phyloP scores from a whole-genome alignment of 2,329 filamentous ascomycete species.

The Pseudopyrenochaeta lycopersici region DNA sequence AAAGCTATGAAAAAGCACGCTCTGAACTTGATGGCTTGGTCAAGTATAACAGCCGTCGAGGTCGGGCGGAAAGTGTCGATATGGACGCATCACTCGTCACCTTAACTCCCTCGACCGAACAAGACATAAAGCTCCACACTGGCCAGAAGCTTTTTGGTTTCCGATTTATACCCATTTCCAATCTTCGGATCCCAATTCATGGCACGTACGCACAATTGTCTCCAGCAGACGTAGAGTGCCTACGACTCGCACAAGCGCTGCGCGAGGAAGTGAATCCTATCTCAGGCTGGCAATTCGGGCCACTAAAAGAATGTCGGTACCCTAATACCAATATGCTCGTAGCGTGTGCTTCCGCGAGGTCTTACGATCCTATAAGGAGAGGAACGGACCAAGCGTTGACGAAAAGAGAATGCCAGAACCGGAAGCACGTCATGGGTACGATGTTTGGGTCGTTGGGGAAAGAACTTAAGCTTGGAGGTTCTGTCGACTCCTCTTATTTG shows the following conservation, averaged over 20 bases:
- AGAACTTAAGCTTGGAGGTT: not conserved
- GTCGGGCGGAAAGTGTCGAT: not conserved
- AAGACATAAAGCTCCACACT: not conserved
- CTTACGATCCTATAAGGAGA: not conserved
- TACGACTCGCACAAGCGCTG: not conserved
- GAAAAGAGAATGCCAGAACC: not conserved
- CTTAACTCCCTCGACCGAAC: not conserved
- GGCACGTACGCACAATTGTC: not conserved
- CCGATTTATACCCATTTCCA: not conserved
- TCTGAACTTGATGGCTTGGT: not conserved
- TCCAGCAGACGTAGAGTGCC: not conserved
- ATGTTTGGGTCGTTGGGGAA: no score
- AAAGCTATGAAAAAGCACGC: not conserved
- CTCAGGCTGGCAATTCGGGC: not conserved
- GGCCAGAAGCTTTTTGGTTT: not conserved
- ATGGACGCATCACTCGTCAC: not conserved
- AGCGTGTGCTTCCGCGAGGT: not conserved
- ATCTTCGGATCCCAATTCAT: not conserved
- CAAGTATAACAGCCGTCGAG: not conserved
- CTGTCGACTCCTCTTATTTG: not conserved
- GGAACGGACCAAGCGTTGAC: not conserved
- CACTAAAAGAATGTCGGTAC: not conserved
- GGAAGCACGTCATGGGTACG: not conserved
- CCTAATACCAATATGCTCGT: not conserved
- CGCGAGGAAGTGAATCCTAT: not conserved